Evolutionary conservation across 768 basidiomycete genomes (phyloP), one percentile per base, ranked within the genome.

Genomic region (Boletus coccyginus): DNA sequence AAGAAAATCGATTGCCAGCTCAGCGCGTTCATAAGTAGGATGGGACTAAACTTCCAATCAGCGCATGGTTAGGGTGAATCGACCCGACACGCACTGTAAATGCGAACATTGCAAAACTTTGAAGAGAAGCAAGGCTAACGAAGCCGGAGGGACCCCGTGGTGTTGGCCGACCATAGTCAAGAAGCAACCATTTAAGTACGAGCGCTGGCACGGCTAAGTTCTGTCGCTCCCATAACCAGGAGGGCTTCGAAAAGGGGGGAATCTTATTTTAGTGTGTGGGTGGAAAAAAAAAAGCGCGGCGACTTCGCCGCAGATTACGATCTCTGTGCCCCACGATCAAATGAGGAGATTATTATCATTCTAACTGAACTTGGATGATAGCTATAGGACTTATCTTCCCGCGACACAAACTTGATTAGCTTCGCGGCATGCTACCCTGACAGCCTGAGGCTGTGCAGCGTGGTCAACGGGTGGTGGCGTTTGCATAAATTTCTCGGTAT

Each of bases 1-100:
- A 19, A 80, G 56, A 55, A 82, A 77, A 48, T 81, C 72, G 19
- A 69, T 54, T 19, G 55, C 19, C 41, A 69, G n/a, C 29, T 53
- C 55, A 46, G 69, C 54, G 14, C 48, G 47, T 19, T 49, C 57
- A 45, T 50, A 29, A 39, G 50, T 48, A 21, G 66, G 55, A 31
- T 62, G 54, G 12, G 53, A 54, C 64, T 66, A 50, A 29, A 11
- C 11, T 21, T 5, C 11, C 10, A 21, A 51, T 65, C 33, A 64
- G 51, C 13, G 39, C 6, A 39, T 2, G 17, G 16, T 27, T 33
- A 14, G n/a, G 13, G 2, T 38, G 9, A 38, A 50, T 10, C 27
- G 19, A 43, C 13, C 41, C 14, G 39, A 19, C 10, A 48, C 64
- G 31, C 33, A 66, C 65, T 29, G 58, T 16, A 14, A 55, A 42